These are phyloP conservation scores for Phoenix roebelenii DNA, from an alignment of 176 grass and related monocot species.

Conservation along the genomic window DNA sequence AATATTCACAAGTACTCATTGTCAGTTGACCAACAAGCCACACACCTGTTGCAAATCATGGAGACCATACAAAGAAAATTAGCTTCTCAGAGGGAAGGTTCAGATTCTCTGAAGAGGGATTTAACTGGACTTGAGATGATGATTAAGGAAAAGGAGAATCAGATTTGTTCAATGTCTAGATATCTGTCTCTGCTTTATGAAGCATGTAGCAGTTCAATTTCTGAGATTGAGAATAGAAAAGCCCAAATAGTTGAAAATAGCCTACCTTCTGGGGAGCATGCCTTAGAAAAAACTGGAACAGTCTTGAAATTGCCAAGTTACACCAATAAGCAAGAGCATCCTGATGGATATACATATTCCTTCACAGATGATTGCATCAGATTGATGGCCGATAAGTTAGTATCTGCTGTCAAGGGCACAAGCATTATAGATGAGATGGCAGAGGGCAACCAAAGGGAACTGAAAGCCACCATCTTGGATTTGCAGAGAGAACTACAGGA, in stretches of 20 bases:
- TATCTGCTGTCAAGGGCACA: slow-evolving; percentile 30
- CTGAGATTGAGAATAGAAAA: slow-evolving; percentile 49
- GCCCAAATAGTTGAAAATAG: slow-evolving; percentile 14
- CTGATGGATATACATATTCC: slow-evolving; percentile 22
- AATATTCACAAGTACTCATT: slow-evolving; percentile 59
- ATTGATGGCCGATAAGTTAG: slow-evolving; percentile 51
- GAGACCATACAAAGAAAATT: slow-evolving; percentile 37
- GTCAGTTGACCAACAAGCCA: slow-evolving; percentile 56
- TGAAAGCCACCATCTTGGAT: slow-evolving; percentile 59
- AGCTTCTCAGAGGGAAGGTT: slow-evolving; percentile 37
- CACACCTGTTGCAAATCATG: slow-evolving; percentile 49
- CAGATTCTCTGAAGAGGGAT: slow-evolving; percentile 46
- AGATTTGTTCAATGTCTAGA: slow-evolving; percentile 35
- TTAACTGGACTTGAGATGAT: slow-evolving; percentile 35
- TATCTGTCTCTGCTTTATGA: slow-evolving; percentile 66
- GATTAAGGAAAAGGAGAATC: slow-evolving; percentile 55
- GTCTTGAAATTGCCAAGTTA: slow-evolving; percentile 5
- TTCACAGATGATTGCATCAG: slow-evolving; percentile 45
- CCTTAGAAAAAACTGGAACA: not conserved
- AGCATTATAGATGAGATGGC: slow-evolving; percentile 15
- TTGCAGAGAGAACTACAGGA: slow-evolving; percentile 75
- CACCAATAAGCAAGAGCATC: slow-evolving; percentile 8
- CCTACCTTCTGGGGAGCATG: not conserved
- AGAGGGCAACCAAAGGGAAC: slow-evolving; percentile 62
- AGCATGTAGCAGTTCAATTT: slow-evolving; percentile 57